Evolutionary conservation across 768 basidiomycete species (phyloP).

Genomic region (Lactarius pseudohatsudake): DNA sequence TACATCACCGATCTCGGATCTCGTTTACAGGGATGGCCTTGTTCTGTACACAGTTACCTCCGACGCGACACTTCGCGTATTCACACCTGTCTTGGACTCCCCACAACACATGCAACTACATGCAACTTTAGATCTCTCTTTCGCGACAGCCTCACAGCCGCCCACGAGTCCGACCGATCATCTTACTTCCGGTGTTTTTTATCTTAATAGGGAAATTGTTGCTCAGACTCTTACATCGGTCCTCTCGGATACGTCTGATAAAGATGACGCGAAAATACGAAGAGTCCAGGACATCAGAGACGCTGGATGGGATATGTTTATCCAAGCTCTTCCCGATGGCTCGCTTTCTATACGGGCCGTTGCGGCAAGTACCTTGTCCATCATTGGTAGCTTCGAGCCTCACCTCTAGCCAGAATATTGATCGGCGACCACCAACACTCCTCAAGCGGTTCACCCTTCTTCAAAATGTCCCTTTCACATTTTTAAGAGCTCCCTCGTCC

Average conservation of each 20-base stretch:
- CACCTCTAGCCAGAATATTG: slow-evolving; percentile 67
- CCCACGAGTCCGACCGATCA: slow-evolving; percentile 34
- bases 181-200: slow-evolving; percentile 55
- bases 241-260: slow-evolving; percentile 37
- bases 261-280: slow-evolving; percentile 48
- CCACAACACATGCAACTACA: slow-evolving; percentile 85
- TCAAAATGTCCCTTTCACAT: slow-evolving; percentile 52
- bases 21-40: slow-evolving; percentile 58
- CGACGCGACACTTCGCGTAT: slow-evolving; percentile 80
- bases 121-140: slow-evolving; percentile 68
- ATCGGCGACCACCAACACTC: slow-evolving; percentile 82
- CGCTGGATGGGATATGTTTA: slow-evolving; percentile 78
- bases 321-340: slow-evolving; percentile 69
- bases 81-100: slow-evolving; percentile 83
- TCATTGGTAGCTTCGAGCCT: slow-evolving; percentile 9
- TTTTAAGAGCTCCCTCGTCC: slow-evolving; percentile 50
- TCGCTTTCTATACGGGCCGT: slow-evolving; percentile 73
- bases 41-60: slow-evolving; percentile 83
- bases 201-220: slow-evolving; percentile 65
- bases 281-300: slow-evolving; percentile 62
- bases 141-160: slow-evolving; percentile 51
- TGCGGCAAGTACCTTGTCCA: slow-evolving; percentile 50
- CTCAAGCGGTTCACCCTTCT: slow-evolving; percentile 73
- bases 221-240: slow-evolving; percentile 46
- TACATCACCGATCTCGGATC: slow-evolving; percentile 11